Percentiles rank a stretch among this genome's conserved stretches.
phyloP scores from a whole-genome alignment of 2,329 filamentous ascomycete genomes.

The Colletotrichum falcatum region DNA sequence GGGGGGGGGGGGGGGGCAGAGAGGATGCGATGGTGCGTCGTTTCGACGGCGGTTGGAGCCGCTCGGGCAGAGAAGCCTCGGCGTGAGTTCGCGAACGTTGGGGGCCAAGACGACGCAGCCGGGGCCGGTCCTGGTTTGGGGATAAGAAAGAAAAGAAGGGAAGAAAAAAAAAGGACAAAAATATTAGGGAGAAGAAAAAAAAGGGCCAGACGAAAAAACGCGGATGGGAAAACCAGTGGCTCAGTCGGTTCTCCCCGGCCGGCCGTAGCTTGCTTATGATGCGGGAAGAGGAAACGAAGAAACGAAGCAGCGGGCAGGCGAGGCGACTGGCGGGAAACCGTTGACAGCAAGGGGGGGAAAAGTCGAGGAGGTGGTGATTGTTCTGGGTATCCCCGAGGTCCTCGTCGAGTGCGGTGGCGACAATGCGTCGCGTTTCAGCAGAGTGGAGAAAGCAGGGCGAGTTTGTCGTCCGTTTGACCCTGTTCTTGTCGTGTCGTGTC shows the following conservation, averaged over 20 bases:
- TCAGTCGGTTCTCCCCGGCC: neutral
- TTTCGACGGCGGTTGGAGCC: neutral
- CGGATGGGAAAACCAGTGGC: neutral
- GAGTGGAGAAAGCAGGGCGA: slow-evolving; percentile 17
- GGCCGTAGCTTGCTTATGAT: slow-evolving; percentile 2
- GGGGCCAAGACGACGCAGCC: neutral
- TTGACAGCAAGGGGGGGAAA: neutral
- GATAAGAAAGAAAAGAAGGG: neutral
- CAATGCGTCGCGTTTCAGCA: slow-evolving; percentile 40
- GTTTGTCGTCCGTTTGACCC: slow-evolving; percentile 22
- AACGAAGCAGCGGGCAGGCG: neutral
- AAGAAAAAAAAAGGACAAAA: no score
- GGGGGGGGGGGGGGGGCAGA: no score
- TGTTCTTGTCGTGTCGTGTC: neutral
- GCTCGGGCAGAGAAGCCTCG: neutral
- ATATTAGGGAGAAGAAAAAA: neutral
- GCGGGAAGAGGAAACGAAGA: neutral
- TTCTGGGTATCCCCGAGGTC: slow-evolving; percentile 1
- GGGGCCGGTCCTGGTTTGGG: neutral
- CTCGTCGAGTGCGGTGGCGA: slow-evolving; percentile 28
- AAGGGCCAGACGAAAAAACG: slow-evolving; percentile 4
- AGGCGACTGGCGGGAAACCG: neutral
- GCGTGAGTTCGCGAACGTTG: slow-evolving; percentile 3
- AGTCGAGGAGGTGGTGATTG: neutral
- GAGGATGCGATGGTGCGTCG: slow-evolving; percentile 15